A percentile compares a stretch with the other conserved stretches of the same genome.
phyloP scores from a whole-genome alignment of 23 red algal species.

The Cyanidiococcus yangmingshanensis region DNA sequence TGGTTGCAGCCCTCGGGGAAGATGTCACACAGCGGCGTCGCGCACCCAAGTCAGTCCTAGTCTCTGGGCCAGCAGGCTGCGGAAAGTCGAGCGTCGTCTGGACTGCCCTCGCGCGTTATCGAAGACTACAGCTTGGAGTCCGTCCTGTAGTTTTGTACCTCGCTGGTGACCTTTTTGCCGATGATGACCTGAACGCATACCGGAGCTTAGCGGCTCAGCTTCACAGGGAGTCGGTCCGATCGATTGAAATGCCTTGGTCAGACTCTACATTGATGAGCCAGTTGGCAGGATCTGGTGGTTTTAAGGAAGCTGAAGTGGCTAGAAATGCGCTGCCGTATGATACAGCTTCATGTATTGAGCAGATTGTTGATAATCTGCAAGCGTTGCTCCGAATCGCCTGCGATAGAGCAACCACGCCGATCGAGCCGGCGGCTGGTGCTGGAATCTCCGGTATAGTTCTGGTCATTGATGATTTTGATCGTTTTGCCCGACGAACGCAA shows the following conservation, averaged over 20 bases:
- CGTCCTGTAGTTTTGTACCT: neutral
- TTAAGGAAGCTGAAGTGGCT: neutral
- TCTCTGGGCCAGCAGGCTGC: neutral
- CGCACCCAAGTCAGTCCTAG: neutral
- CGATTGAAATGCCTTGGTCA: neutral
- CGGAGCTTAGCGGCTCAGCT: constrained; percentile 8
- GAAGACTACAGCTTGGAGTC: neutral
- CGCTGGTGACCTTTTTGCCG: neutral
- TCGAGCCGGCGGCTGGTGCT: neutral
- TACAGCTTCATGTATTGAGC: neutral
- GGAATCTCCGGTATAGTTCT: neutral
- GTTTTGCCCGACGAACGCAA: constrained; percentile 1
- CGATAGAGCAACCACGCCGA: neutral
- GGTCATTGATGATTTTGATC: neutral
- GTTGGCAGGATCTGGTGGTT: too few relatives aligned
- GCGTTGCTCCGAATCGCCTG: neutral
- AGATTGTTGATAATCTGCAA: neutral
- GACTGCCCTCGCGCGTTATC: constrained; percentile 1
- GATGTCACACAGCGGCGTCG: neutral
- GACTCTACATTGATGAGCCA: neutral
- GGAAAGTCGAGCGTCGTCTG: constrained; percentile 2
- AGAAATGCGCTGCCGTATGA: neutral
- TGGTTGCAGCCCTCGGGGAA: neutral
- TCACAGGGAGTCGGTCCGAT: neutral
- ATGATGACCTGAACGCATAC: neutral